Evolutionary conservation across 139 green algal genomes (phyloP).

Genomic region (Mychonastes homosphaera): DNA sequence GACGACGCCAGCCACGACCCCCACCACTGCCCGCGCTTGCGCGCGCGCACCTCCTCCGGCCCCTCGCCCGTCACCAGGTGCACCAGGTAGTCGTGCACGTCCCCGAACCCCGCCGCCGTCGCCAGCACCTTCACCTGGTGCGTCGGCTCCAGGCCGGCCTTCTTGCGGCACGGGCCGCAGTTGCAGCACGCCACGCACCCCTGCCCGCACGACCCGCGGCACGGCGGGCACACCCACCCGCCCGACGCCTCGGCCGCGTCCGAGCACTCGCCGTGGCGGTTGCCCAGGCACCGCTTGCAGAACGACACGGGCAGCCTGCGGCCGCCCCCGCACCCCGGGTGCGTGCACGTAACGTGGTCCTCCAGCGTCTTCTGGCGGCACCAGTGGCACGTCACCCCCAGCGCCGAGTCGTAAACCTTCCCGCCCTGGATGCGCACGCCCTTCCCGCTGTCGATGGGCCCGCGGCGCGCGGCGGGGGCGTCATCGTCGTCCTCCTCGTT

Average conservation of each 20-base stretch:
- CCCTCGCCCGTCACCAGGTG: conserved; percentile 41
- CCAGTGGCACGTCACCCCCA: conserved; percentile 75
- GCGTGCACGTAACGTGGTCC: conserved; percentile 56
- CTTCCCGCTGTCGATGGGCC: conserved; percentile 46
- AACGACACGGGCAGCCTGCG: conserved; percentile 50
- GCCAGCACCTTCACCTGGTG: conserved; percentile 47
- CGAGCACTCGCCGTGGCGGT: conserved; percentile 67
- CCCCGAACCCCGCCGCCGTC: conserved; percentile 46
- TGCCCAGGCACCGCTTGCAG: conserved; percentile 62
- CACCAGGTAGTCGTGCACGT: conserved; percentile 79
- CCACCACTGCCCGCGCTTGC: too few relatives aligned
- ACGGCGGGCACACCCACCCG: conserved; percentile 61
- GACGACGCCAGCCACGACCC: too few relatives aligned
- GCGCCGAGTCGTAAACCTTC: conserved; percentile 57
- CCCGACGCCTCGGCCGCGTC: conserved; percentile 33
- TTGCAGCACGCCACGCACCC: conserved; percentile 72
- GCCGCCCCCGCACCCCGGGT: conserved; percentile 38
- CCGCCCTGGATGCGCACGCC: conserved; percentile 57
- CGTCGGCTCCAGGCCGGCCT: conserved; percentile 50
- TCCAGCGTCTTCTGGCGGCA: conserved; percentile 78
- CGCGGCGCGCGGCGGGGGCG: too few relatives aligned
- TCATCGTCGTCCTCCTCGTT: conserved; percentile 10
- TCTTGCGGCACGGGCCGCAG: conserved; percentile 71
- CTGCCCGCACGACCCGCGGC: conserved; percentile 55
- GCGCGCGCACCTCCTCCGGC: too few relatives aligned